Evolutionary conservation across 1,139 yeast genomes (phyloP).

Genomic region (Wickerhamiella infanticola): DNA sequence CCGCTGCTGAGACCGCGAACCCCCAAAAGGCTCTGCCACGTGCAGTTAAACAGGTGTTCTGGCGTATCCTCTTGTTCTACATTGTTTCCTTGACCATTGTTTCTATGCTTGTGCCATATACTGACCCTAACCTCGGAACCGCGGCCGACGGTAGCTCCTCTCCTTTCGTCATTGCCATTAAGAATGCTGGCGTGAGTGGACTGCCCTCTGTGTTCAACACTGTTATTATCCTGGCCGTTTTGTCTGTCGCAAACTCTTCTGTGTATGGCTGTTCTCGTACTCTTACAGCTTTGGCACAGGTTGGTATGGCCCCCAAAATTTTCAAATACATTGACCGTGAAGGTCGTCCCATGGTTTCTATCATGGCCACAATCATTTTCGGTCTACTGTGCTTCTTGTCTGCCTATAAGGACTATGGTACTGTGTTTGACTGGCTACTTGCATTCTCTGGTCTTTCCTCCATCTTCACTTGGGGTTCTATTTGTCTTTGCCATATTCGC

Average conservation of each 20-base stretch:
- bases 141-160: conserved; percentile 39
- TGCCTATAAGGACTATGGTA: conserved; percentile 55
- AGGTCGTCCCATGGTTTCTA: conserved; percentile 61
- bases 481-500: conserved; percentile 60
- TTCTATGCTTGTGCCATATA: conserved; percentile 50
- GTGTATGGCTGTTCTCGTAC: conserved; percentile 69
- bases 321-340: conserved; percentile 55
- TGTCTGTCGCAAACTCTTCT: conserved; percentile 60
- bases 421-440: conserved; percentile 60
- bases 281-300: conserved; percentile 60
- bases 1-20: conserved; percentile 47
- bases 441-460: conserved; percentile 69
- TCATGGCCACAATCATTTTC: conserved; percentile 36
- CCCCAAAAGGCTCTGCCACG: conserved; percentile 55
- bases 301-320: conserved; percentile 61
- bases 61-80: conserved; percentile 52
- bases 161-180: conserved; percentile 56
- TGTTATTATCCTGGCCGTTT: conserved; percentile 49
- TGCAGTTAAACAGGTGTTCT: conserved; percentile 54
- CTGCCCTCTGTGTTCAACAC: conserved; percentile 57
- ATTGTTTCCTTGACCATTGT: conserved; percentile 40
- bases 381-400: conserved; percentile 52
- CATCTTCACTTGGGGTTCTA: conserved; percentile 59
- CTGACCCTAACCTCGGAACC: conserved; percentile 31
- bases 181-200: conserved; percentile 39